These are phyloP conservation scores for Hirsutella rhossiliensis DNA, from an alignment of 2,329 filamentous ascomycete species.

Conservation along the genomic window DNA sequence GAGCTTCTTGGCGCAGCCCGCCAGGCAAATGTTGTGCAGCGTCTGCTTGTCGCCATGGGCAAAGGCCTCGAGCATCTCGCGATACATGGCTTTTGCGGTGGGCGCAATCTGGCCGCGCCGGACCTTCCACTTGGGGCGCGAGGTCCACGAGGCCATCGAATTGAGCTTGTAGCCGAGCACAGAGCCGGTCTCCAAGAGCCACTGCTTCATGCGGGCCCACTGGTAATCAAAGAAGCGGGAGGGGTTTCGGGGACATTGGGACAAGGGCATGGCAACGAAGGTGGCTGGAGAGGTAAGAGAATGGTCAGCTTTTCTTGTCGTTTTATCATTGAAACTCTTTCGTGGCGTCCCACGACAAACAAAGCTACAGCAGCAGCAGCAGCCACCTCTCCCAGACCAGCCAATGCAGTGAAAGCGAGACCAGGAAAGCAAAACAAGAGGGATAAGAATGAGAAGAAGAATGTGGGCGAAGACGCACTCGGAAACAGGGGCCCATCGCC, in stretches of 20 bases:
- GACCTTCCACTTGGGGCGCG: conserved; percentile 30
- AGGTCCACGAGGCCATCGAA: conserved; percentile 32
- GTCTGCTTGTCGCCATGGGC: conserved; percentile 42
- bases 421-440: too few species aligned
- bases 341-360: too few species aligned
- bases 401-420: too few species aligned
- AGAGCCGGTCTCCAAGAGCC: conserved; percentile 18
- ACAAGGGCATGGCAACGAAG: conserved; percentile 31
- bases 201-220: conserved; percentile 23
- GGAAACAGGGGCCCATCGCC: conserved; percentile 22
- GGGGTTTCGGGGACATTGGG: conserved; percentile 17
- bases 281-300: conserved; percentile 25
- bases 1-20: conserved; percentile 39
- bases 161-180: conserved; percentile 27
- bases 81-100: conserved; percentile 47
- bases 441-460: too few species aligned
- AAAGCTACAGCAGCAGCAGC: too few species aligned
- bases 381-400: too few species aligned
- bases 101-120: conserved; percentile 30
- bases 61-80: conserved; percentile 47
- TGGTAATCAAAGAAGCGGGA: conserved; percentile 21
- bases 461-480: conserved; percentile 7
- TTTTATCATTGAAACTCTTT: too few species aligned
- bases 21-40: conserved; percentile 40
- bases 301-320: not conserved